Percentiles rank a stretch among this genome's conserved stretches.
Conservation (phyloP, 2,329 filamentous ascomycete genomes). For the Clonostachys solani region DNA sequence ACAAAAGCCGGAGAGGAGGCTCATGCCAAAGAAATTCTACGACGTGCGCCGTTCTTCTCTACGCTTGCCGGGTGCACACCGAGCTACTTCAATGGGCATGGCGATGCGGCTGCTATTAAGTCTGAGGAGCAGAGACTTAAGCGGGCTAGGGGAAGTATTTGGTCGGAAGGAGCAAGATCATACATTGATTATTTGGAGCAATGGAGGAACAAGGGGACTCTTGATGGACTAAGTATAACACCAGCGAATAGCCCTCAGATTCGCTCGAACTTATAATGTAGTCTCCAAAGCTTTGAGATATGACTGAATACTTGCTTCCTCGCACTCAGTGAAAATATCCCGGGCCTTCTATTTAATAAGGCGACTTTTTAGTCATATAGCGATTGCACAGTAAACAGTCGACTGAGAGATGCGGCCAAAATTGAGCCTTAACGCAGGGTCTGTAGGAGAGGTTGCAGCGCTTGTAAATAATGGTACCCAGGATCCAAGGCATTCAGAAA, state of each 20-base stretch:
- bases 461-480: no score
- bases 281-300: no score
- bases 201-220: neutral
- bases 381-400: no score
- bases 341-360: no score
- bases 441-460: no score
- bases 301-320: no score
- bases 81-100: conserved; percentile 2
- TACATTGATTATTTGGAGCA: conserved; percentile 1
- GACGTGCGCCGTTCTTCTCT: neutral
- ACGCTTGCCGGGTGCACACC: conserved; percentile 6
- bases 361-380: no score
- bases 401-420: no score
- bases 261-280: no score
- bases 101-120: neutral
- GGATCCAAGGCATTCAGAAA: no score
- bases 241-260: neutral
- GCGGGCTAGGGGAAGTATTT: neutral
- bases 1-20: conserved; percentile 15
- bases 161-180: neutral
- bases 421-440: no score
- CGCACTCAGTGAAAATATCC: no score
- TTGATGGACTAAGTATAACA: neutral
- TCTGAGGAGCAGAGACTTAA: neutral
- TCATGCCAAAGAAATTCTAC: conserved; percentile 22